These are phyloP conservation scores for Phialemonium atrogriseum DNA, from an alignment of 2,329 filamentous ascomycete species.

Conservation along the genomic window DNA sequence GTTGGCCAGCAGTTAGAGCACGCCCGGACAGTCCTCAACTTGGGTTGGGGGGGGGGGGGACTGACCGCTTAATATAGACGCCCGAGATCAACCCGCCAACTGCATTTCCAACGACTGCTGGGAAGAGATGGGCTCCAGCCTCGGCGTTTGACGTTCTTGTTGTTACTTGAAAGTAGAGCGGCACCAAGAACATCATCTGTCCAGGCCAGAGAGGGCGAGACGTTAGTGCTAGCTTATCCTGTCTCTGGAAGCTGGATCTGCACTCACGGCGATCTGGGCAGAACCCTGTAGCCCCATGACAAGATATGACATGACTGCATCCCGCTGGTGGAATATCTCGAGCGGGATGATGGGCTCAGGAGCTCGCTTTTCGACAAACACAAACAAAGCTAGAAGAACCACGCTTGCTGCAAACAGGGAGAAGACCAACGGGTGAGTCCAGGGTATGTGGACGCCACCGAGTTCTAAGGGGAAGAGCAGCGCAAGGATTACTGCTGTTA, in stretches of 20 bases:
- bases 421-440: slow-evolving; percentile 26
- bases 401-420: slow-evolving; percentile 20
- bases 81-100: slow-evolving; percentile 55
- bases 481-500: slow-evolving; percentile 26
- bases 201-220: not conserved
- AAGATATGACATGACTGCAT: slow-evolving; percentile 44
- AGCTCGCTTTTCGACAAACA: slow-evolving; percentile 24
- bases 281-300: slow-evolving; percentile 44
- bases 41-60: not conserved
- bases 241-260: not conserved
- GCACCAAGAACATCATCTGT: slow-evolving; percentile 55
- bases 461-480: slow-evolving; percentile 31
- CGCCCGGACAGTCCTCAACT: no score
- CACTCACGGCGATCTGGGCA: slow-evolving; percentile 47
- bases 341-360: slow-evolving; percentile 54
- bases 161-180: slow-evolving; percentile 62
- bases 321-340: slow-evolving; percentile 39
- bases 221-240: slow-evolving; percentile 6
- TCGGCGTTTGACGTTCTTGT: slow-evolving; percentile 45
- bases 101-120: slow-evolving; percentile 60
- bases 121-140: slow-evolving; percentile 54
- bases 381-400: slow-evolving; percentile 22
- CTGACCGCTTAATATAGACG: slow-evolving; percentile 39
- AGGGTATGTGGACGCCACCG: slow-evolving; percentile 27
- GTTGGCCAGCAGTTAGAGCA: not conserved